Conservation (phyloP, 805 yeast genomes). For the Hanseniaspora nectarophila region DNA sequence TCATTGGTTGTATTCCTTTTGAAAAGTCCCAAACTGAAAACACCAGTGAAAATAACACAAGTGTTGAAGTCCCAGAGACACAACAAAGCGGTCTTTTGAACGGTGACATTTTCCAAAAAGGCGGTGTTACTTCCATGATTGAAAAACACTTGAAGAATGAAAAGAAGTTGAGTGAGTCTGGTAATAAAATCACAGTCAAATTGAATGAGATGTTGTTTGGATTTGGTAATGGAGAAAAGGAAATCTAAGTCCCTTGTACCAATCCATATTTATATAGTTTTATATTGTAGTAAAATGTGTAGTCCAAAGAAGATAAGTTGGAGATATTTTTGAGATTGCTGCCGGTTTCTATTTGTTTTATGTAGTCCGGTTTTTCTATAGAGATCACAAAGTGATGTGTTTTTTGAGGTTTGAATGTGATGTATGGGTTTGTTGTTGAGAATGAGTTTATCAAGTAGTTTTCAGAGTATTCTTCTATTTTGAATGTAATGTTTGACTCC, state of each 20-base stretch:
- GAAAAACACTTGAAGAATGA: constrained; percentile 2
- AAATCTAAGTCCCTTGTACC: neutral
- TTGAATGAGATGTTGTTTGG: constrained; percentile 12
- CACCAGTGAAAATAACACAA: neutral
- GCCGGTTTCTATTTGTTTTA: neutral
- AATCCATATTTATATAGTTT: neutral
- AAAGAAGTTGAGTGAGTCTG: neutral
- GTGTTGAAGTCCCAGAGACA: neutral
- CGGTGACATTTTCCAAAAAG: constrained; percentile 8
- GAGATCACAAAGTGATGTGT: neutral
- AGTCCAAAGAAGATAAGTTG: neutral
- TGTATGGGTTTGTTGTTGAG: neutral
- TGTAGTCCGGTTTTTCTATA: neutral
- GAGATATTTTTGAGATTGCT: neutral
- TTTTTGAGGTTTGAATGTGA: neutral
- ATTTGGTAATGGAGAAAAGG: constrained; percentile 4
- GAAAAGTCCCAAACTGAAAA: constrained; percentile 31
- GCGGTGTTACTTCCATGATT: neutral
- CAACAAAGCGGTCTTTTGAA: neutral
- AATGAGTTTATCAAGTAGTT: neutral
- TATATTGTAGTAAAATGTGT: neutral
- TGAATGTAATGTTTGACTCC: neutral
- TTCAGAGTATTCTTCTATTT: neutral
- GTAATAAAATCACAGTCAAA: constrained; percentile 1
- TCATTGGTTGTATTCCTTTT: constrained; percentile 61